A percentile compares a stretch with the other conserved stretches of the same genome.
Evolutionary conservation across 495 filamentous ascomycete genomes (phyloP).

Genomic region (Chaetomium fimeti): DNA sequence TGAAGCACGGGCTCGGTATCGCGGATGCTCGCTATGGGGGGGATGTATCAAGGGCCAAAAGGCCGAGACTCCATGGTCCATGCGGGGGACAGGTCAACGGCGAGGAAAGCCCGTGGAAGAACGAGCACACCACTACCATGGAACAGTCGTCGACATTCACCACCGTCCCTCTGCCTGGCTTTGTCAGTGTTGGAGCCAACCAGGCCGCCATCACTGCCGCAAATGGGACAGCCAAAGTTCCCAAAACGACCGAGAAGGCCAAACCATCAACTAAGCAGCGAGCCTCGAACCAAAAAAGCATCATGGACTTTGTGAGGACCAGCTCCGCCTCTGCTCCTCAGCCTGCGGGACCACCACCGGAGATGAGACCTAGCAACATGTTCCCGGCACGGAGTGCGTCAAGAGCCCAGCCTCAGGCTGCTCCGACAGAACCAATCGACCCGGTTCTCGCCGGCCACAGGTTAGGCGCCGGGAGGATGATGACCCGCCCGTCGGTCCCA

Average conservation of each 20-base stretch:
- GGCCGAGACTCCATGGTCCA: conserved; percentile 31
- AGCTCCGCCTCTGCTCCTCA: conserved; percentile 19
- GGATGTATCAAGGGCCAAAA: conserved; percentile 28
- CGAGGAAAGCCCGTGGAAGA: conserved; percentile 35
- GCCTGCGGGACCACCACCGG: neutral
- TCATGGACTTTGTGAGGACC: conserved; percentile 38
- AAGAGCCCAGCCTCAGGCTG: conserved; percentile 17
- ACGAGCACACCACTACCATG: conserved; percentile 47
- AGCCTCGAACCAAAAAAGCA: conserved; percentile 42
- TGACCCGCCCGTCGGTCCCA: conserved; percentile 19
- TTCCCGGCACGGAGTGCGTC: neutral
- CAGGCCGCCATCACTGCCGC: conserved; percentile 40
- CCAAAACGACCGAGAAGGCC: conserved; percentile 25
- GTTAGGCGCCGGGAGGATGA: conserved; percentile 33
- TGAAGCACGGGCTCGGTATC: neutral
- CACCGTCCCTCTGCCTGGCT: conserved; percentile 41
- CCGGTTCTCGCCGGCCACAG: conserved; percentile 42
- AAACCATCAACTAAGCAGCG: conserved; percentile 36
- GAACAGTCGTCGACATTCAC: conserved; percentile 45
- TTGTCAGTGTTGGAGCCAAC: conserved; percentile 45
- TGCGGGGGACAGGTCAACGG: conserved; percentile 31
- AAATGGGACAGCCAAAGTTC: conserved; percentile 27
- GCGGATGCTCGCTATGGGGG: neutral
- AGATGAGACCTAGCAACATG: neutral
- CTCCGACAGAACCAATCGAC: conserved; percentile 30